Conservation (phyloP, 305 asterid species). For the Fraxinus xanthoxyloides region DNA sequence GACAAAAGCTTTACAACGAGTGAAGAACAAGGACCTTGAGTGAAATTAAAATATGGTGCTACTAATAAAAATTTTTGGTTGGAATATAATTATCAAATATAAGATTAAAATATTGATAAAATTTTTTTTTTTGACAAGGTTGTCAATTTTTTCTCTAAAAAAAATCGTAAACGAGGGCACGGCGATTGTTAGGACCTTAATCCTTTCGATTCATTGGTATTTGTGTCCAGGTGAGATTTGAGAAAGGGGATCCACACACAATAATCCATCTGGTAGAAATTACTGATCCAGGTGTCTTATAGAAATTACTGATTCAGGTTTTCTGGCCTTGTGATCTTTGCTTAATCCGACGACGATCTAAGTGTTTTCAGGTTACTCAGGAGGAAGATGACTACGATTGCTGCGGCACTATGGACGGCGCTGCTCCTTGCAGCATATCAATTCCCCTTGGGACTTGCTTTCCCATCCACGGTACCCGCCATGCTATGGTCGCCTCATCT, state of each 20-base stretch:
- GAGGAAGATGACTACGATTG: slow-evolving; percentile 35
- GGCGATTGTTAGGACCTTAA: background rate
- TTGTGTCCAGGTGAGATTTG: slow-evolving; percentile 12
- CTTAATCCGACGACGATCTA: slow-evolving; percentile 16
- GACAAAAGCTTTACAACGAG: no score
- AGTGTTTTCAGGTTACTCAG: slow-evolving; percentile 13
- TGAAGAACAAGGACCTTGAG: no score
- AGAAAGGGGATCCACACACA: background rate
- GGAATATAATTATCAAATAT: no score
- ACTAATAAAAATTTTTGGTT: no score
- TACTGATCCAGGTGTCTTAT: background rate
- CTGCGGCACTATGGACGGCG: slow-evolving; percentile 32
- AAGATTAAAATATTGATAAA: no score
- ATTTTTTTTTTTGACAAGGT: no score
- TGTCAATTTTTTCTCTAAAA: no score
- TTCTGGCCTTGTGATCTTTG: background rate
- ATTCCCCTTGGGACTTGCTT: slow-evolving; percentile 28
- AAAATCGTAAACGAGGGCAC: no score
- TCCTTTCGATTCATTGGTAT: slow-evolving; percentile 3
- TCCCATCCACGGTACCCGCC: slow-evolving; percentile 49
- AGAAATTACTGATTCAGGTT: background rate
- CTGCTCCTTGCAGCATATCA: slow-evolving; percentile 45
- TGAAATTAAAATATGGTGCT: no score
- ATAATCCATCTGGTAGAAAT: background rate
- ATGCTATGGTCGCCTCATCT: slow-evolving; percentile 65